Evolutionary conservation across 257 asterid genomes (phyloP).

Genomic region (Gentiana dahurica): DNA sequence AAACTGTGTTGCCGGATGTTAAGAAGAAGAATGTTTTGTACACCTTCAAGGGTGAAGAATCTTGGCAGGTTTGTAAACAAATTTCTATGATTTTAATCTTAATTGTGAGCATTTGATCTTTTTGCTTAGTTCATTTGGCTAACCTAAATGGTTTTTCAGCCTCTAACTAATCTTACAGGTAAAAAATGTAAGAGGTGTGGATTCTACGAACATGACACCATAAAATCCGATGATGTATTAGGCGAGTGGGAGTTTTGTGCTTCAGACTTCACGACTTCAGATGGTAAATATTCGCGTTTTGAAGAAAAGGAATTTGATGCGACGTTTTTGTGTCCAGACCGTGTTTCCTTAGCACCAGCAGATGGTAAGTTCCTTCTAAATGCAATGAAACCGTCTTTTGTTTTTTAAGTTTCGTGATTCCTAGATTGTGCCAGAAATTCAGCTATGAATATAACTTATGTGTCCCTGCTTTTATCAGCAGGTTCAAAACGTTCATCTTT

Average conservation of each 20-base stretch:
- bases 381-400: too few species aligned
- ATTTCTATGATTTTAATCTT: too few species aligned
- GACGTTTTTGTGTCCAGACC: constrained; percentile 28
- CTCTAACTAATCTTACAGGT: constrained; percentile 44
- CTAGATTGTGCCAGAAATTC: too few species aligned
- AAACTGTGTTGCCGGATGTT: constrained; percentile 60
- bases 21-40: constrained; percentile 41
- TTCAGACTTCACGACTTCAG: constrained; percentile 45
- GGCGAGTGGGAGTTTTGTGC: constrained; percentile 91
- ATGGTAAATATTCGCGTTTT: constrained; percentile 31
- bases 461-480: constrained; percentile 11
- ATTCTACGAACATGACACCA: constrained; percentile 56
- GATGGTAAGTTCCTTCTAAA: too few species aligned
- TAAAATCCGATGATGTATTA: constrained; percentile 41
- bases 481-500: constrained; percentile 25
- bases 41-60: constrained; percentile 69
- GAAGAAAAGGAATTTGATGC: constrained; percentile 29
- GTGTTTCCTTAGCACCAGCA: constrained; percentile 7
- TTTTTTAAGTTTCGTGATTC: too few species aligned
- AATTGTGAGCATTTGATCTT: too few species aligned
- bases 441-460: too few species aligned
- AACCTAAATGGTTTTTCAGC: constrained; percentile 41
- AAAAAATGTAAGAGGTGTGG: constrained; percentile 84
- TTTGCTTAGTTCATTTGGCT: too few species aligned
- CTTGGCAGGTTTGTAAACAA: constrained; percentile 67